These are phyloP conservation scores for Friedmanniomyces endolithicus DNA, from an alignment of 495 filamentous ascomycete species.

Conservation along the genomic window DNA sequence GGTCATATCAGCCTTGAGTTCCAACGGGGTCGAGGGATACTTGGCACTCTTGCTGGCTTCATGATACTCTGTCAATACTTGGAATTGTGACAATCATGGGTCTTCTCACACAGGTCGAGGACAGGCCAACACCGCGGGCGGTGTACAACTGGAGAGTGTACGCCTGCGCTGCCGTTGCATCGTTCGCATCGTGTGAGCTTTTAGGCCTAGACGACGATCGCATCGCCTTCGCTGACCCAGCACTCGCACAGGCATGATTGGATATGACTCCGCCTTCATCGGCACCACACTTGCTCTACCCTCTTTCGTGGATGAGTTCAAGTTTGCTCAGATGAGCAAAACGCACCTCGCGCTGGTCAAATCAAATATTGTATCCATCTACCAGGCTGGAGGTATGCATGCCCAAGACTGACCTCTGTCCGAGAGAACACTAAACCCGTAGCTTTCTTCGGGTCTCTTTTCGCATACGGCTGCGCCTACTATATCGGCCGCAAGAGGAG, in stretches of 20 bases:
- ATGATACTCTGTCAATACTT: not conserved
- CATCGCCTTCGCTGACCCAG: not conserved
- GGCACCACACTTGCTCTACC: slow-evolving; percentile 52
- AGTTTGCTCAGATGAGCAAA: slow-evolving; percentile 34
- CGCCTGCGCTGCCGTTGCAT: slow-evolving; percentile 46
- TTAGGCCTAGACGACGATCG: slow-evolving; percentile 32
- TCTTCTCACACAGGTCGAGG: slow-evolving; percentile 44
- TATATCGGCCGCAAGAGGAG: slow-evolving; percentile 46
- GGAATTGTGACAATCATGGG: slow-evolving; percentile 5
- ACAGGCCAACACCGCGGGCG: slow-evolving; percentile 47
- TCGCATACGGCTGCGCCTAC: slow-evolving; percentile 40
- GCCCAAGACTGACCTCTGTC: no score
- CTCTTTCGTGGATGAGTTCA: slow-evolving; percentile 49
- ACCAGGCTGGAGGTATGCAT: slow-evolving; percentile 13
- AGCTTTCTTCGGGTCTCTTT: slow-evolving; percentile 15
- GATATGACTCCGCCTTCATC: slow-evolving; percentile 61
- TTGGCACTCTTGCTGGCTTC: not conserved
- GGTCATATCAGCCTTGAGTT: no score
- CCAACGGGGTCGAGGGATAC: not conserved
- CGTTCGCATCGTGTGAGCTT: slow-evolving; percentile 46
- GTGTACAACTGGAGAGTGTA: slow-evolving; percentile 74
- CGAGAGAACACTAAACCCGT: no score
- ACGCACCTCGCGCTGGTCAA: slow-evolving; percentile 38
- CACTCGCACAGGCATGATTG: slow-evolving; percentile 32
- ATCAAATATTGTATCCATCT: slow-evolving; percentile 50